Conservation (phyloP, 2,329 filamentous ascomycete genomes). For the Diaporthe citrichinensis region DNA sequence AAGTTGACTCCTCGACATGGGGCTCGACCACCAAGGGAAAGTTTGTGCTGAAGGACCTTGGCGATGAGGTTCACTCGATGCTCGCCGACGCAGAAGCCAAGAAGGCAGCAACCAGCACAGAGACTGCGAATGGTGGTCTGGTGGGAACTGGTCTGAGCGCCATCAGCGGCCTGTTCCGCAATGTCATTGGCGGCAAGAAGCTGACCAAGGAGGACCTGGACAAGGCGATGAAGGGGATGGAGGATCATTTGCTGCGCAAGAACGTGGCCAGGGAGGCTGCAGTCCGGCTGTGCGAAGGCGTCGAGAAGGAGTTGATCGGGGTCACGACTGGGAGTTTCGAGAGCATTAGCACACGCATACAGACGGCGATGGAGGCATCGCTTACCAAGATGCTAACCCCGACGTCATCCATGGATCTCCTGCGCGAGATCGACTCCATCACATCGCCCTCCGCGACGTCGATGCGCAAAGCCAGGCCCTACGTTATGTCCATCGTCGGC, state of each 20-base stretch:
- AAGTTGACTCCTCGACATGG: constrained; percentile 85
- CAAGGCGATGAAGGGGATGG: constrained; percentile 95
- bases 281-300: constrained; percentile 89
- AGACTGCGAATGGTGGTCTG: constrained; percentile 70
- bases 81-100: constrained; percentile 83
- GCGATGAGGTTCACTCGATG: constrained; percentile 93
- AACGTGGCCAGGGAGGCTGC: constrained; percentile 97
- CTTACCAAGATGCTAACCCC: constrained; percentile 96
- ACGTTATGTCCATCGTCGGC: constrained; percentile 97
- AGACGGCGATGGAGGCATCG: constrained; percentile 90
- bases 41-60: constrained; percentile 93
- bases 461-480: constrained; percentile 79
- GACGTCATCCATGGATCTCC: constrained; percentile 92
- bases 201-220: constrained; percentile 90
- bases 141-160: constrained; percentile 85
- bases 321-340: constrained; percentile 95
- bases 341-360: constrained; percentile 85
- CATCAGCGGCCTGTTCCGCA: constrained; percentile 90
- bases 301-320: constrained; percentile 90
- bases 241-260: constrained; percentile 93
- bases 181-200: constrained; percentile 94
- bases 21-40: constrained; percentile 91
- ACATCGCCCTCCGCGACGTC: constrained; percentile 76
- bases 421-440: constrained; percentile 90
- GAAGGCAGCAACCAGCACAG: constrained; percentile 60